These are phyloP conservation scores for Eucalyptus melliodora DNA, from an alignment of 345 rosid species.

Conservation along the genomic window DNA sequence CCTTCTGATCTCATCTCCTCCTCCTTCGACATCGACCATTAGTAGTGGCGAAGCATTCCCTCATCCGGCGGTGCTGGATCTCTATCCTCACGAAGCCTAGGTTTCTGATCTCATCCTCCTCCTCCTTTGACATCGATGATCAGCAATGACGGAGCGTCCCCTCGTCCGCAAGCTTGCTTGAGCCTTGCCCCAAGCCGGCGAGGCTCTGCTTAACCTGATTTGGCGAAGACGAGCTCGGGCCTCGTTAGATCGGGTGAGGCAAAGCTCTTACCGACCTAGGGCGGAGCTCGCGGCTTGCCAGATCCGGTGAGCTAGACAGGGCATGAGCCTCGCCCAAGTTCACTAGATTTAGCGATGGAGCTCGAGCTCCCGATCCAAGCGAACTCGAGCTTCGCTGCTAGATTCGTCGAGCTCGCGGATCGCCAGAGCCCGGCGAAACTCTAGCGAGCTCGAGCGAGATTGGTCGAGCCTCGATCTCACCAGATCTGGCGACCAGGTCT, in stretches of 20 bases:
- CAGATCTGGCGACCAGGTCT: rapidly evolving
- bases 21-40: rapidly evolving
- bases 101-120: no score
- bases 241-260: rapidly evolving
- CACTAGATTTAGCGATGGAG: rapidly evolving
- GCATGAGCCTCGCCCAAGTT: rapidly evolving
- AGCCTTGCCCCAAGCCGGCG: rapidly evolving
- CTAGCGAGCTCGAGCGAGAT: no score
- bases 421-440: rapidly evolving
- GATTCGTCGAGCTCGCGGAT: no score
- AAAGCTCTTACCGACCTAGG: rapidly evolving
- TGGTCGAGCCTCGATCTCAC: rapidly evolving
- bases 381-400: rapidly evolving
- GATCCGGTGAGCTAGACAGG: rapidly evolving
- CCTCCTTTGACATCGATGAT: rapidly evolving
- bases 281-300: rapidly evolving
- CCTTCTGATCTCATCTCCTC: no score
- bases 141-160: rapidly evolving
- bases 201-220: rapidly evolving
- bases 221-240: rapidly evolving
- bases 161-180: rapidly evolving
- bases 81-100: no score
- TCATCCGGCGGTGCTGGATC: no score
- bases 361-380: rapidly evolving
- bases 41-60: rapidly evolving